Conservation (phyloP, 2,329 filamentous ascomycete genomes). For the Escovopsis sp. region DNA sequence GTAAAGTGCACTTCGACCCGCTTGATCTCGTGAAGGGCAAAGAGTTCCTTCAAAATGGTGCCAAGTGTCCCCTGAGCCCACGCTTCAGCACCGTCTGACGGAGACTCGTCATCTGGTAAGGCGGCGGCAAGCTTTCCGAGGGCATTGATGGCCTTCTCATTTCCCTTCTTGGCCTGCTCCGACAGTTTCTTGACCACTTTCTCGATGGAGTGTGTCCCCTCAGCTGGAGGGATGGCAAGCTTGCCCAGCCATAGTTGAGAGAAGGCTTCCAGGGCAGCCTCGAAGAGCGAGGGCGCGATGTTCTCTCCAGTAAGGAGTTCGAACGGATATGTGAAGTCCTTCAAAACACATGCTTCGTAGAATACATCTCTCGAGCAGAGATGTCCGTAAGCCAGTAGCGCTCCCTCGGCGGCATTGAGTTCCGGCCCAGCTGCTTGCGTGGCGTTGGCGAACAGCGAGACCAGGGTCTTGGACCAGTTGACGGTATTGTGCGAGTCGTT, state of each 20-base stretch:
- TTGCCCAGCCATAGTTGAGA: conserved; percentile 32
- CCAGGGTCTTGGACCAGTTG: conserved; percentile 17
- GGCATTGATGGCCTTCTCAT: conserved; percentile 67
- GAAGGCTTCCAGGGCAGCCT: conserved; percentile 29
- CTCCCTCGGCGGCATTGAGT: conserved; percentile 32
- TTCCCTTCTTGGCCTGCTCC: conserved; percentile 59
- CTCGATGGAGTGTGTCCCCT: conserved; percentile 17
- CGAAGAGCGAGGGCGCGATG: conserved; percentile 22
- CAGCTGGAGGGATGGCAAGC: conserved; percentile 20
- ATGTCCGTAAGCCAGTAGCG: conserved; percentile 29
- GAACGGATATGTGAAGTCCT: conserved; percentile 15
- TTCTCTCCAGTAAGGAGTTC: conserved; percentile 18
- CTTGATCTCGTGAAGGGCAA: conserved; percentile 68
- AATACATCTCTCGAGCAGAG: conserved; percentile 29
- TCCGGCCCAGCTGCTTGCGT: conserved; percentile 28
- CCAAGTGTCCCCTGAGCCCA: conserved; percentile 28
- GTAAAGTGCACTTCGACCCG: conserved; percentile 82
- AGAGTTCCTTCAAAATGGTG: conserved; percentile 51
- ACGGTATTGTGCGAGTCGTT: conserved; percentile 21
- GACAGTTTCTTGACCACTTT: conserved; percentile 48
- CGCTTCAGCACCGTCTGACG: conserved; percentile 8
- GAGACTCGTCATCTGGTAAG: conserved; percentile 12
- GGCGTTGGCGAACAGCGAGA: conserved; percentile 28
- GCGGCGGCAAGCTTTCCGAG: conserved; percentile 59
- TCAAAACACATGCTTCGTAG: conserved; percentile 22